These are phyloP conservation scores for Xerophyta viscosa DNA, from an alignment of 106 monocot species.

Conservation along the genomic window DNA sequence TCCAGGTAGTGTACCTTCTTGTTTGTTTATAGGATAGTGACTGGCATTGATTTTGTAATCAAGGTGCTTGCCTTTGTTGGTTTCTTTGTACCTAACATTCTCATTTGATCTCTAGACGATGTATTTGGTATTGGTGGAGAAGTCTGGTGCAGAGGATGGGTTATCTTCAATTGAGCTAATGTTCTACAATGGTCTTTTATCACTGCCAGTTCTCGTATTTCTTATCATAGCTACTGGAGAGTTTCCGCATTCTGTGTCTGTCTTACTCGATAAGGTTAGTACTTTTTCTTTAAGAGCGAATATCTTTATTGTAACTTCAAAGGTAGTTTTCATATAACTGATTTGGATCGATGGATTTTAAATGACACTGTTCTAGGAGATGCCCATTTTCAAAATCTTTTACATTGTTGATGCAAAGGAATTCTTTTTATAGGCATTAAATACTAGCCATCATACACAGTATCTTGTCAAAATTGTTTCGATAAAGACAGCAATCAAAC, in stretches of 20 bases:
- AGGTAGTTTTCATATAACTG: no score
- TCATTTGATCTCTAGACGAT: slow-evolving; percentile 49
- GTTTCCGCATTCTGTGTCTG: slow-evolving; percentile 61
- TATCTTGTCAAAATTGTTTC: no score
- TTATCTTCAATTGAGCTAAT: slow-evolving; percentile 83
- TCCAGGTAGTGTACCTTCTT: slow-evolving; percentile 52
- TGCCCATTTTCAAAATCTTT: no score
- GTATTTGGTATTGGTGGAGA: slow-evolving; percentile 94
- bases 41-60: no score
- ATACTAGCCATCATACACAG: no score
- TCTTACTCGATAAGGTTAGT: slow-evolving; percentile 64
- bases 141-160: slow-evolving; percentile 88
- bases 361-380: no score
- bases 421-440: no score
- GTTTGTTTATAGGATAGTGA: no score
- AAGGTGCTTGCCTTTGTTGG: background rate
- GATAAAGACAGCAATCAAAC: no score
- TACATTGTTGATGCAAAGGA: no score
- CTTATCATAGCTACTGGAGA: slow-evolving; percentile 79
- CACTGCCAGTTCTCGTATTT: slow-evolving; percentile 70
- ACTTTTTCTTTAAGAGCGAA: background rate
- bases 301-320: no score
- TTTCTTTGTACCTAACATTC: slow-evolving; percentile 15
- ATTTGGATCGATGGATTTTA: no score
- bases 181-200: slow-evolving; percentile 81